Percentiles rank a stretch among this genome's conserved stretches.
Conservation (phyloP, 345 rosid genomes). For the Eucalyptus shirleyi region DNA sequence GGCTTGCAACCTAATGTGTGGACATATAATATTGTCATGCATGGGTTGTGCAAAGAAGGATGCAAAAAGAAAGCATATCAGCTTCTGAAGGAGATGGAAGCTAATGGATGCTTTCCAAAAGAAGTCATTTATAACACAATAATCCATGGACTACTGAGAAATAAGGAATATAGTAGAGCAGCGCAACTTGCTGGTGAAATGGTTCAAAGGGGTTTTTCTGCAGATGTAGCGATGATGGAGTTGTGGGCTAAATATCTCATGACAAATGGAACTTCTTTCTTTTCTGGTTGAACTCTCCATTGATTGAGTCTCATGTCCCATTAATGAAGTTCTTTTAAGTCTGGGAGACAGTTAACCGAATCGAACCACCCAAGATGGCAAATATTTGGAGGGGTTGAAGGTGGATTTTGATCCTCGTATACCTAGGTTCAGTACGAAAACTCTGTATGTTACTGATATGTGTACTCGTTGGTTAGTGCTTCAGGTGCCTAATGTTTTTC, state of each 20-base stretch:
- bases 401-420: not conserved
- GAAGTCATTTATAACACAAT: not conserved
- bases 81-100: not conserved
- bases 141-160: not conserved
- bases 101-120: not conserved
- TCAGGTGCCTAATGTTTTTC: not conserved
- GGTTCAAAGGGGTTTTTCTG: not conserved
- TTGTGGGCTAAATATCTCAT: not conserved
- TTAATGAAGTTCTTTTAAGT: not conserved
- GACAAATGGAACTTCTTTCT: not conserved
- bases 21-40: not conserved
- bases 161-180: not conserved
- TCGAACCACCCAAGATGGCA: not conserved
- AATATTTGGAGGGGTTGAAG: not conserved
- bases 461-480: fast-evolving
- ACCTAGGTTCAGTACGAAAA: not conserved
- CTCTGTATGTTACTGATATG: not conserved
- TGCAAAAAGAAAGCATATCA: not conserved
- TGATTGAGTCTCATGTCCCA: not conserved
- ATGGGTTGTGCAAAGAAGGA: not conserved
- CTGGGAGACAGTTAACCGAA: not conserved
- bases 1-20: not conserved
- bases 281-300: not conserved
- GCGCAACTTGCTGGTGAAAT: not conserved
- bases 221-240: not conserved